Base-by-base conservation (phyloP, 2,329 filamentous ascomycete species). In the Bipolaris victoriae region DNA sequence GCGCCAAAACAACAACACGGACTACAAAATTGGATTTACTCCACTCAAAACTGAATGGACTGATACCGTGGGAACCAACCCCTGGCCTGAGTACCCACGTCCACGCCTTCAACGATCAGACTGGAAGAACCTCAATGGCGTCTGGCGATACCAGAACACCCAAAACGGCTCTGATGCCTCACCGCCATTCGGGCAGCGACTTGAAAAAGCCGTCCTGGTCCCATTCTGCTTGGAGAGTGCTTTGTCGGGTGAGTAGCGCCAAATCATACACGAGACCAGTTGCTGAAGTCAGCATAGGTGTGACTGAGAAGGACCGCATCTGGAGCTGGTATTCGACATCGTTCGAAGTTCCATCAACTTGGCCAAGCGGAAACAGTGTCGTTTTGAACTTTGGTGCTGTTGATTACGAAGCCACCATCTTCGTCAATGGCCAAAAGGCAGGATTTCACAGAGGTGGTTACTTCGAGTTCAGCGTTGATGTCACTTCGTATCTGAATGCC, bases 371-470 rank as follows among this genome's bases (percentile, higher is more conserved):
- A 3, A 73, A 78, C 41, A 74, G 69, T 1, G 76, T 86, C 0
- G 58, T 86, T 40, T 74, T 86, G 51, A 83, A 86, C 64, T 86
- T 86, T 52, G 84, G 85, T 60, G 84, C 84, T 5, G 84, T 86
- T 29, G 84, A 86, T 64, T 86, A 85, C 55, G 78, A 85, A 62
- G 78, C 82, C 6, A 83, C 80, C 0, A 82, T 89, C 1, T 88
- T 83, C 56, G 76, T 89, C 62, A 88, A 88, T 61, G 83, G 83
- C 2, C 65, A 80, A 22, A 60, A 81, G 18, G 82, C 81, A 3
- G 82, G 80, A 0, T 81, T 80, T 50, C 80, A 89, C 60, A 77
- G 80, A 1, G 87, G 87, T 22, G 87, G 87, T 0, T 89, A 88
- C 65, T 86, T 83, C 65, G 80, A 82, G 24, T 89, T 89, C 66